phyloP scores from a whole-genome alignment of 345 rosid genomes.

The Eucalyptus polybractea region DNA sequence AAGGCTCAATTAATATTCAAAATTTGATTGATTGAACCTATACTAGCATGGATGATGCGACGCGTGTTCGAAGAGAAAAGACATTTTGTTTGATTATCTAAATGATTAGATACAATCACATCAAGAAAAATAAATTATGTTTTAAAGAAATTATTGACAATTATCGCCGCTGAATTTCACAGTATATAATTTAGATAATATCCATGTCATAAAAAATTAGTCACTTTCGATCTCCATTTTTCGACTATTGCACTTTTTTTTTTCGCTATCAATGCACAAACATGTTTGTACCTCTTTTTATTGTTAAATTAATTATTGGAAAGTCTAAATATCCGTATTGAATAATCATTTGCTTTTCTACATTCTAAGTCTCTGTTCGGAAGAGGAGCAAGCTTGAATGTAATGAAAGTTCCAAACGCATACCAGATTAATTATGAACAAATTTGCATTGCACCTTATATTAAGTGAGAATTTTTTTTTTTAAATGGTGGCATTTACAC shows the following conservation, averaged over 20 bases:
- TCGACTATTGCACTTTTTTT: neutral
- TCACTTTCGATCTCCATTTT: neutral
- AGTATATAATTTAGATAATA: neutral
- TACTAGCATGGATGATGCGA: neutral
- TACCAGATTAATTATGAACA: neutral
- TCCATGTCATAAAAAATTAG: neutral
- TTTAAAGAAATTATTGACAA: neutral
- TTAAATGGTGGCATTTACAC: neutral
- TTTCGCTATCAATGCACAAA: neutral
- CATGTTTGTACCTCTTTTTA: neutral
- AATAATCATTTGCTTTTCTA: neutral
- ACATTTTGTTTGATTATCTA: neutral
- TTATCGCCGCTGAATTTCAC: neutral
- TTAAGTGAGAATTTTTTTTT: no score
- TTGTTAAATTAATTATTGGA: neutral
- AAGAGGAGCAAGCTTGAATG: neutral
- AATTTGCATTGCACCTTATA: neutral
- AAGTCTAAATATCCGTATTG: fast-evolving
- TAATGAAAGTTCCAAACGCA: neutral
- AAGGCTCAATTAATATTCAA: neutral
- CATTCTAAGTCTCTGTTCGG: neutral
- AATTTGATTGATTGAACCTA: no score
- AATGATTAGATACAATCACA: fast-evolving
- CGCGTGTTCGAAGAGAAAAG: neutral
- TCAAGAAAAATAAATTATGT: neutral